Evolutionary conservation across 176 grass and related monocot species (phyloP).

Genomic region (Themeda triandra): DNA sequence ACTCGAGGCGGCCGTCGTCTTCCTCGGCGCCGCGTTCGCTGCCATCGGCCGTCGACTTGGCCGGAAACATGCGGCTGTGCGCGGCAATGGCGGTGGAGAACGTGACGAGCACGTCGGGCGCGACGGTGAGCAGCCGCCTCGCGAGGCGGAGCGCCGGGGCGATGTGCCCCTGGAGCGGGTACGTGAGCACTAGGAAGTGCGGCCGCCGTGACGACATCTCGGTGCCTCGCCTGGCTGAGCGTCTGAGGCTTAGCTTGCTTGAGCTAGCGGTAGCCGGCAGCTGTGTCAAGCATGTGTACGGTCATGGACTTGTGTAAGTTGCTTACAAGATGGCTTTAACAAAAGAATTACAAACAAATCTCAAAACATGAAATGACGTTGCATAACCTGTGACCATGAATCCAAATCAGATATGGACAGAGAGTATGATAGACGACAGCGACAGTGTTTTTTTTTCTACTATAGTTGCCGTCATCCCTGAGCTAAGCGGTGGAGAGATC

Average conservation of each 20-base stretch:
- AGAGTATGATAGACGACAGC: neutral
- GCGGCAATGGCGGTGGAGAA: slow-evolving; percentile 50
- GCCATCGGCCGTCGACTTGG: neutral
- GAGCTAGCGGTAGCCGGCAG: neutral
- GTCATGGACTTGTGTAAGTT: neutral
- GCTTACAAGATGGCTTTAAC: neutral
- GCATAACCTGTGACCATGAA: neutral
- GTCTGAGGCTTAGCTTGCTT: neutral
- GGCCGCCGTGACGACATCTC: slow-evolving; percentile 1
- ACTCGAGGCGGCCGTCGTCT: slow-evolving; percentile 33
- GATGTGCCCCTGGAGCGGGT: slow-evolving; percentile 69
- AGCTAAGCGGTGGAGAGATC: neutral
- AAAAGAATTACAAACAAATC: neutral
- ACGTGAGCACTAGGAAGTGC: slow-evolving; percentile 64
- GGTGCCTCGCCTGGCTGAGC: neutral
- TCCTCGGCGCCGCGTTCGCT: neutral
- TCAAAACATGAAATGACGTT: neutral
- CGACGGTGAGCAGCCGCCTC: slow-evolving; percentile 18
- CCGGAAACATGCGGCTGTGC: slow-evolving; percentile 53
- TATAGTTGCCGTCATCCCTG: neutral
- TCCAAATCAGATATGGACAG: neutral
- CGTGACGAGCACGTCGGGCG: slow-evolving; percentile 40
- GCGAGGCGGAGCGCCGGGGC: slow-evolving; percentile 63
- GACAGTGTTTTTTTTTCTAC: neutral
- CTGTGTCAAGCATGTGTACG: neutral